Evolutionary conservation across 208 protist species (phyloP), one percentile per base, ranked within the genome.

Genomic region (Leishmania major): DNA sequence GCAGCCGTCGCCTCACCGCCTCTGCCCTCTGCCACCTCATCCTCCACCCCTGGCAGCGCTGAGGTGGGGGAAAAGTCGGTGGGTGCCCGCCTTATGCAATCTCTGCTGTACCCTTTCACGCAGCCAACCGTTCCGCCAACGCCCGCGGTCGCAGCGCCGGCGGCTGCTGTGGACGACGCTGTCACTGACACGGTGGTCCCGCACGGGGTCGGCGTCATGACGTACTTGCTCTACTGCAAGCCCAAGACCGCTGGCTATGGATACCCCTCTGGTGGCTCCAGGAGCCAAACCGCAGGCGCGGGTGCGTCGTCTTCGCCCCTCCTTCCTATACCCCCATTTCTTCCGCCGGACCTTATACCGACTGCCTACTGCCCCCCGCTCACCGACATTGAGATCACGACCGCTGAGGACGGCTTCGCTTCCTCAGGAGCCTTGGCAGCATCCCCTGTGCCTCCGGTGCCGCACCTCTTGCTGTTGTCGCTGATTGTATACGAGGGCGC

Each of bases 401-500:
- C 64, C 57, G 35, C 37, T 67, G 15, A 49, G 69, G 22, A 6
- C 37, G 47, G 37, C 49, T 13, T 53, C 49, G 37, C n/a, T 37
- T 35, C 70, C 45, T 31, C 70, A 35, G 70, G 25, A 45, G 28
- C 45, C 45, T 8, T 19, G n/a, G 70, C 70, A 74, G n/a, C 35
- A 72, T 6, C 35, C 40, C 19, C 67, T 72, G 67, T 40, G 47
- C 28, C 77, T 2, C 40, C 67, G 25, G 31, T 60, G 55, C 43
- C 77, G 31, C 47, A 62, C 47, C 78, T 82, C 10, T 75, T 86
- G 19, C 66, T 86, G 11, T 53, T 89, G 22, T 82, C 86, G 6
- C 51, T 89, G 8, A 75, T 83, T 35, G 78, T 90, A 15, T 95
- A 89, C 79, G 88, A 88, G 47, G 91, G 91, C 31, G 11, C 57